Evolutionary conservation across 2,329 filamentous ascomycete species (phyloP), one percentile per base, ranked within the genome.

Genomic region (Fusarium sp.): DNA sequence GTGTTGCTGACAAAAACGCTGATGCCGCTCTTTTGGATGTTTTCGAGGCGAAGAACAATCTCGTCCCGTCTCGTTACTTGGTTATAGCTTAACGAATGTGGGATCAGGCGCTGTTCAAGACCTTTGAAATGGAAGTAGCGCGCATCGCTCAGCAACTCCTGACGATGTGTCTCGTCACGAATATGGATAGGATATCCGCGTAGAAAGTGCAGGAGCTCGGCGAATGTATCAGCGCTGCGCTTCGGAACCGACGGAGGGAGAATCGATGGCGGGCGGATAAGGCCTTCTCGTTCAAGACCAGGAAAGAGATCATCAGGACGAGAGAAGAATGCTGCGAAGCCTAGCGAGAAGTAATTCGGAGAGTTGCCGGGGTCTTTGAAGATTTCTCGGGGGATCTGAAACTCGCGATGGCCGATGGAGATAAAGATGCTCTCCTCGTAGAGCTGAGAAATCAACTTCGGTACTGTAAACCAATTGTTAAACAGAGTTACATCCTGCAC

Each of bases 341-440:
- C 94, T 5, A 98, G 87, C 1, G 93, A 92, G 84, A 98, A 98
- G 85, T 94, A 98, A 79, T 98, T 98, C 14, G 94, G 94, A n/a
- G 89, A 90, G 81, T 98, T 94, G 27, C 94, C 95, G 1, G 94
- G 93, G 37, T 88, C 87, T 30, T 88, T 91, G 80, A 98, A 97
- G 66, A 97, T 85, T 73, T 97, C 93, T 68, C 94, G 92, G 3
- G 94, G 92, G 70, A 98, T 94, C 77, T 94, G 92, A 80, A 98
- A 98, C 74, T 96, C 90, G 61, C 88, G 89, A 72, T 93, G 89
- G 63, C 95, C 95, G 74, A 98, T 95, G 66, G 92, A 91, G 75
- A 97, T 94, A 83, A 94, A 97, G 76, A 98, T 97, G 74, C 92
- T 92, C 67, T 93, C 93, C 73, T 95, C 93, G 80, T 95, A 97